A percentile compares a stretch with the other conserved stretches of the same genome.
Conservation (phyloP, 1,284 basidiomycete species). For the Laetiporus sulphureus region DNA sequence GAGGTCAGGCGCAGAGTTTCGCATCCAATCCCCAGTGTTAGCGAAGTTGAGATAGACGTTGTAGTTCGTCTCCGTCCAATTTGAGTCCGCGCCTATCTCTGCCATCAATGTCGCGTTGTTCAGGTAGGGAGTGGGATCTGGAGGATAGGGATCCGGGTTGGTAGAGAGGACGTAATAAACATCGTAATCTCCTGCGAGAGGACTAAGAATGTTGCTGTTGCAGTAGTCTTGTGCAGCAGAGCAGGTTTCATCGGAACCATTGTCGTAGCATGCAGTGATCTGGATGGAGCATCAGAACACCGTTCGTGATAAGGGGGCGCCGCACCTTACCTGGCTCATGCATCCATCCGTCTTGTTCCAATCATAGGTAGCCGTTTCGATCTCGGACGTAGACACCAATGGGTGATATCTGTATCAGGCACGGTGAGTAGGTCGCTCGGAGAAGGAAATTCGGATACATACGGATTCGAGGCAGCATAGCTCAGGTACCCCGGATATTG, state of each 20-base stretch:
- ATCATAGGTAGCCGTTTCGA: constrained; percentile 35
- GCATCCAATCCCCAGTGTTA: constrained; percentile 58
- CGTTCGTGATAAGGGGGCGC: not conserved
- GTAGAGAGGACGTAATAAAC: constrained; percentile 46
- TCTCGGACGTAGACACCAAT: constrained; percentile 35
- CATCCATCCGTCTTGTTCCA: constrained; percentile 44
- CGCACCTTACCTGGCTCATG: constrained; percentile 33
- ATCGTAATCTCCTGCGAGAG: constrained; percentile 41
- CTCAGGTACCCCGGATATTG: constrained; percentile 53
- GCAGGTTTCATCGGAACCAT: constrained; percentile 40
- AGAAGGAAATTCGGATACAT: too few species aligned
- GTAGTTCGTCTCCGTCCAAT: constrained; percentile 39
- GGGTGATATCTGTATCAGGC: constrained; percentile 35
- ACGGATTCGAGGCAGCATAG: constrained; percentile 47
- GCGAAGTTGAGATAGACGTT: constrained; percentile 51
- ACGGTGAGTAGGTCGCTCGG: not conserved
- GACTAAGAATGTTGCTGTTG: constrained; percentile 44
- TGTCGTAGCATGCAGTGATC: constrained; percentile 46
- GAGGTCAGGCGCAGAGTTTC: constrained; percentile 44
- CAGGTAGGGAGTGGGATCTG: constrained; percentile 39
- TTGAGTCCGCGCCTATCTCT: constrained; percentile 43
- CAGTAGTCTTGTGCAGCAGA: constrained; percentile 49
- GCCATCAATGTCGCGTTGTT: constrained; percentile 26
- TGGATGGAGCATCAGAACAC: constrained; percentile 13
- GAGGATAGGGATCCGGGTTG: constrained; percentile 52